Evolutionary conservation across 495 filamentous ascomycete genomes (phyloP), one percentile per base, ranked within the genome.

Genomic region (Hypomontagnella monticulosa): DNA sequence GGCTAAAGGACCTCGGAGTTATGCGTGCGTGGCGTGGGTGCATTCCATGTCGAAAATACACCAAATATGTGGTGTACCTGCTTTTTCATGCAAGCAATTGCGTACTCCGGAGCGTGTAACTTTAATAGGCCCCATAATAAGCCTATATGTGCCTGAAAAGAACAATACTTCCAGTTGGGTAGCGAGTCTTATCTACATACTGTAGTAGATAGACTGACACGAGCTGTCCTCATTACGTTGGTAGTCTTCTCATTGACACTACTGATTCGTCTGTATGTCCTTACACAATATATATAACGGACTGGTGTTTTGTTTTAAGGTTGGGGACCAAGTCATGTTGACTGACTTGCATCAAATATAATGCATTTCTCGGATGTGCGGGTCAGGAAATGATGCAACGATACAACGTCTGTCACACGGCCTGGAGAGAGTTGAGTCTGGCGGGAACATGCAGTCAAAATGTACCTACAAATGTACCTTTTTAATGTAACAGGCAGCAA

Each of bases 31-130:
- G 48, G 42, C 48, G 40, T 40, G 34, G 12, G 58, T 14, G 18
- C 57, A 61, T 61, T 61, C 58, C 58, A 54, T 20, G n/a, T 38
- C n/a, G n/a, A 38, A 27, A 27, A 27, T 27, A 27, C 23, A 27
- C 6, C 23, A 49, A 54, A 55, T 62, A 62, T 43, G 46, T 37
- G 23, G n/a, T 46, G 58, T 62, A 62, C 58, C 58, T 61, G 58
- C 57, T 61, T 61, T 61, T 41, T 51, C 43, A 48, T 62, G 58
- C 58, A 54, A 20, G 59, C 27, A 62, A 62, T 55, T 14, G 11
- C 15, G 3, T 9, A n/a, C 37, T 41, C 23, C 34, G 44, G 23
- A 27, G 23, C 23, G 23, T 27, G 23, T 27, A 27, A 27, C 23
- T 27, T 27, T 27, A 27, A 27, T 27, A 27, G 23, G 23, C 23